Evolutionary conservation across 805 yeast genomes (phyloP).

Genomic region (Lipomyces sp.): DNA sequence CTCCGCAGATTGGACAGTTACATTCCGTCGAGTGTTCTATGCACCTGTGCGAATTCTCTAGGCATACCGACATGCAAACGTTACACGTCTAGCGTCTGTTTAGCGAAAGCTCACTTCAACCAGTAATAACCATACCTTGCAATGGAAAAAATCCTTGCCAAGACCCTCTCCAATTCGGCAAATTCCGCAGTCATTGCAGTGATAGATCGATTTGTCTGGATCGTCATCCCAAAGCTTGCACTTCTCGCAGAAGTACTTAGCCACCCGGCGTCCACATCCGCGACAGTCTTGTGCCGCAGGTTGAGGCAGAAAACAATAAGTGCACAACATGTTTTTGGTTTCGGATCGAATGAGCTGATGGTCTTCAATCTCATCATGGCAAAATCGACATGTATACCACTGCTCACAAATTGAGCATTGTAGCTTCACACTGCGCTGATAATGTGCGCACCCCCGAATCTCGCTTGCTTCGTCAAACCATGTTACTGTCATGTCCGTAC

Average conservation of each 20-base stretch:
- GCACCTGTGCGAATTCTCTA: conserved; percentile 78
- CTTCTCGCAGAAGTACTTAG: conserved; percentile 73
- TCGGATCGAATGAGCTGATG: conserved; percentile 65
- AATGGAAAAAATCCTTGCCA: conserved; percentile 88
- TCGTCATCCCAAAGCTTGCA: conserved; percentile 86
- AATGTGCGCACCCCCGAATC: conserved; percentile 76
- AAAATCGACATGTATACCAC: conserved; percentile 83
- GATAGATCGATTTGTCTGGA: conserved; percentile 77
- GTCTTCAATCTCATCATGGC: conserved; percentile 62
- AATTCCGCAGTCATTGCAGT: conserved; percentile 90
- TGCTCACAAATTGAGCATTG: conserved; percentile 75
- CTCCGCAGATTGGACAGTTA: conserved; percentile 91
- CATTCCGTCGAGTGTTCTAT: conserved; percentile 87
- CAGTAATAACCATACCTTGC: conserved; percentile 51
- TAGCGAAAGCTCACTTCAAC: not conserved
- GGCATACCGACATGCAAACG: conserved; percentile 81
- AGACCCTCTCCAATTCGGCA: conserved; percentile 88
- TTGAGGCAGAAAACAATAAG: conserved; percentile 79
- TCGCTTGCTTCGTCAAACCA: conserved; percentile 48
- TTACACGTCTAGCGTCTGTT: conserved; percentile 62
- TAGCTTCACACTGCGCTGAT: conserved; percentile 78
- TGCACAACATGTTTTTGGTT: conserved; percentile 75
- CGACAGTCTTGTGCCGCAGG: conserved; percentile 70
- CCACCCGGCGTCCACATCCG: conserved; percentile 68
- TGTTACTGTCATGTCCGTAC: conserved; percentile 23